A percentile compares a stretch with the other conserved stretches of the same genome.
Conservation (phyloP, 148 eudicot genomes). For the Limonium bicolor region DNA sequence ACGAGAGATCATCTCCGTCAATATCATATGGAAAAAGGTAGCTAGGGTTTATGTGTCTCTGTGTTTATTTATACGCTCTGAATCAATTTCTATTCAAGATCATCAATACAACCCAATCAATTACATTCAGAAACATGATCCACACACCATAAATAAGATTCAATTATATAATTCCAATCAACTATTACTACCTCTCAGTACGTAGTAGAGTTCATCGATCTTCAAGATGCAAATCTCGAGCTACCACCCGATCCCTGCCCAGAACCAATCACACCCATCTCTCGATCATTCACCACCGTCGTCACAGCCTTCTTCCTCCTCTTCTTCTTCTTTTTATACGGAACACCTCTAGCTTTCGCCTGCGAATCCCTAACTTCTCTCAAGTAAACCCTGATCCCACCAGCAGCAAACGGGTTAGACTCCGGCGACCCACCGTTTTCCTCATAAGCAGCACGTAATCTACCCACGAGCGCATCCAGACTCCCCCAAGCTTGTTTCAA, state of each 20-base stretch:
- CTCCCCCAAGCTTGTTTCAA: conserved; percentile 53
- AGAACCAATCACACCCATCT: neutral
- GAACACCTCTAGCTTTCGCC: conserved; percentile 43
- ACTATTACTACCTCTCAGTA: no score
- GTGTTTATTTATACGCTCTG: no score
- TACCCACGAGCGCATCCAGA: conserved; percentile 43
- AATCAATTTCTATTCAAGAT: no score
- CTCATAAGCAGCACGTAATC: conserved; percentile 44
- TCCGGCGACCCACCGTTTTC: conserved; percentile 41
- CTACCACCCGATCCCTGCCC: neutral
- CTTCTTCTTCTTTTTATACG: conserved; percentile 53
- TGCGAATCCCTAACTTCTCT: conserved; percentile 42
- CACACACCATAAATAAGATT: no score
- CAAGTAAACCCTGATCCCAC: conserved; percentile 30
- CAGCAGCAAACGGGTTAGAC: conserved; percentile 34
- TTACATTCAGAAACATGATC: no score
- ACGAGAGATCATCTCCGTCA: no score
- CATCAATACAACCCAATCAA: no score
- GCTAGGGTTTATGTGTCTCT: no score
- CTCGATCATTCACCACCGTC: neutral
- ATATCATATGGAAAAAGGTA: no score
- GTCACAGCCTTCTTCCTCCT: conserved; percentile 1
- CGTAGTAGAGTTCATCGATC: no score
- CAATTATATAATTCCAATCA: no score
- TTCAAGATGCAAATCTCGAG: no score